A percentile compares a stretch with the other conserved stretches of the same genome.
phyloP scores from a whole-genome alignment of 2,329 filamentous ascomycete genomes.

The Microdochium bolleyi region DNA sequence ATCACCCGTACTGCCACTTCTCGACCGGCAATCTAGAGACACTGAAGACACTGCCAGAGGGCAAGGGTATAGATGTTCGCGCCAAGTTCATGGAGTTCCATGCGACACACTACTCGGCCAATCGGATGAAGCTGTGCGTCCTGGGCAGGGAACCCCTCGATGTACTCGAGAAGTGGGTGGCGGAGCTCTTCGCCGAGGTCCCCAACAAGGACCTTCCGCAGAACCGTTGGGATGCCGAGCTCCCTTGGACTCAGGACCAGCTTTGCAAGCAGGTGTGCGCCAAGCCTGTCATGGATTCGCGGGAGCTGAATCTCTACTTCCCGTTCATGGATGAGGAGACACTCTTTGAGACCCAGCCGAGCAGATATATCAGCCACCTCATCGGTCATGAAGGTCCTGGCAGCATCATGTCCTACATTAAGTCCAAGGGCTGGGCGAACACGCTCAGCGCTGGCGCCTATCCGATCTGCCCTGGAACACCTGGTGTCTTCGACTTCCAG shows the following conservation, averaged over 20 bases:
- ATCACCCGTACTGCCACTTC: conserved; percentile 86
- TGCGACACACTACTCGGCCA: conserved; percentile 82
- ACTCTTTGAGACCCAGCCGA: conserved; percentile 72
- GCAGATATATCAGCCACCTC: conserved; percentile 78
- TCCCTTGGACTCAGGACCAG: conserved; percentile 39
- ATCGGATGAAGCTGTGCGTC: conserved; percentile 86
- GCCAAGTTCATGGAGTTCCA: conserved; percentile 93
- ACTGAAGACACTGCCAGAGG: conserved; percentile 73
- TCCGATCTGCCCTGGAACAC: conserved; percentile 66
- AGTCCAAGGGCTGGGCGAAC: conserved; percentile 85
- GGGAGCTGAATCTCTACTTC: conserved; percentile 73
- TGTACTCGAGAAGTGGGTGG: conserved; percentile 74
- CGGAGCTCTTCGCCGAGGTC: conserved; percentile 73
- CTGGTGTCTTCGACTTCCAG: conserved; percentile 71
- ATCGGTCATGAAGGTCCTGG: conserved; percentile 91
- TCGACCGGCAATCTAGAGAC: conserved; percentile 85
- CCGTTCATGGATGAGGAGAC: conserved; percentile 79
- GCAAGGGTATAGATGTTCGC: conserved; percentile 73
- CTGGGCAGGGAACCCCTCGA: conserved; percentile 77
- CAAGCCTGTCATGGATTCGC: conserved; percentile 84
- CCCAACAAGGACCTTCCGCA: conserved; percentile 70
- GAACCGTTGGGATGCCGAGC: conserved; percentile 45
- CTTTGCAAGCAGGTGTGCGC: conserved; percentile 68
- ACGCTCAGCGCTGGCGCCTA: conserved; percentile 70
- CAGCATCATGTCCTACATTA: conserved; percentile 84